Evolutionary conservation across 371 early-diverging fungal genomes (phyloP).

Genomic region (Mortierella sp.): DNA sequence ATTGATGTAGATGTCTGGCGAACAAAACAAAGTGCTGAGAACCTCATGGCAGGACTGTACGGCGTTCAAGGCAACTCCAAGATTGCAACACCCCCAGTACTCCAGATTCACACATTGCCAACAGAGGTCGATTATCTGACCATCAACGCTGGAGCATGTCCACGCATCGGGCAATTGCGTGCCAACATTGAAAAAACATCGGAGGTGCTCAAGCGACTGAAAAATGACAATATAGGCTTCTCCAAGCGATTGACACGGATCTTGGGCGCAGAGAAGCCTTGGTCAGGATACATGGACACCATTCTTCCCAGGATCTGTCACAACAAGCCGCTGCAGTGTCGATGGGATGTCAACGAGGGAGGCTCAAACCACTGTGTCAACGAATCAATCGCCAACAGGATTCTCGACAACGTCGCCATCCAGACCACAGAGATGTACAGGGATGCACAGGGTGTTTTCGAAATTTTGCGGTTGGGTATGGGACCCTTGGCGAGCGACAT

Average conservation of each 20-base stretch:
- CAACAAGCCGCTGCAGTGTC: slow-evolving; percentile 61
- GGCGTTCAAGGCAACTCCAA: slow-evolving; percentile 36
- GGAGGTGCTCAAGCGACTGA: slow-evolving; percentile 24
- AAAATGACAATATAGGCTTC: slow-evolving; percentile 41
- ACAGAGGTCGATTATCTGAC: slow-evolving; percentile 64
- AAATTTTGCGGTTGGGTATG: slow-evolving; percentile 56
- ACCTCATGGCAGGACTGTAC: slow-evolving; percentile 65
- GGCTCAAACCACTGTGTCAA: slow-evolving; percentile 56
- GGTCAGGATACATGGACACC: slow-evolving; percentile 64
- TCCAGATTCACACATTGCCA: slow-evolving; percentile 59
- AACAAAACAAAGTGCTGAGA: slow-evolving; percentile 67
- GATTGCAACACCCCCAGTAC: slow-evolving; percentile 45
- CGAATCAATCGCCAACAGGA: slow-evolving; percentile 34
- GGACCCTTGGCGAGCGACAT: slow-evolving; percentile 68
- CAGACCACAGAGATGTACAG: slow-evolving; percentile 59
- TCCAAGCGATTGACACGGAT: slow-evolving; percentile 54
- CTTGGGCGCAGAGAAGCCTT: slow-evolving; percentile 34
- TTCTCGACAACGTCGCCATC: slow-evolving; percentile 55
- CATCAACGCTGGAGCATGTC: slow-evolving; percentile 62
- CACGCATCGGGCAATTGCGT: slow-evolving; percentile 41
- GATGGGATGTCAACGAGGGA: background rate
- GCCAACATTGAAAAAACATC: slow-evolving; percentile 29
- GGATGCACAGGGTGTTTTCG: slow-evolving; percentile 58
- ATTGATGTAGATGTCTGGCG: slow-evolving; percentile 60
- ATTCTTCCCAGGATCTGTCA: slow-evolving; percentile 68